These are phyloP conservation scores for Ceriops tagal DNA, from an alignment of 345 rosid genomes.

Conservation along the genomic window DNA sequence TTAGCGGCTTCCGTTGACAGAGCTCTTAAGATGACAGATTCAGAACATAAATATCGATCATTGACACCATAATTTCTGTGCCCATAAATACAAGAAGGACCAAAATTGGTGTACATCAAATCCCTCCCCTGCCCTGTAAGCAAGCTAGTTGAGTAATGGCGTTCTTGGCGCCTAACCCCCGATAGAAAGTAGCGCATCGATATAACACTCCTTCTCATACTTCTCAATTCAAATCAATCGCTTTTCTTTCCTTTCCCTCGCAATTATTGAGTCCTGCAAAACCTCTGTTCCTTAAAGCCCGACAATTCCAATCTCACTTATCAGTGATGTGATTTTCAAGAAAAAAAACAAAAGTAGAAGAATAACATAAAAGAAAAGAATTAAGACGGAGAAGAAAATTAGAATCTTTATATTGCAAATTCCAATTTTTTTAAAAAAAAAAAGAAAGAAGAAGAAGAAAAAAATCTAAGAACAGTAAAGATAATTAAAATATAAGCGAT, in stretches of 20 bases:
- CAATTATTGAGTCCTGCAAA: too few species aligned
- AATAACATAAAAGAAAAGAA: too few species aligned
- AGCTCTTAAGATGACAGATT: conserved; percentile 35
- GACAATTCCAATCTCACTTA: too few species aligned
- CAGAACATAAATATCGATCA: conserved; percentile 19
- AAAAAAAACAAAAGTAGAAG: too few species aligned
- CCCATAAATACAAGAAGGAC: conserved; percentile 14
- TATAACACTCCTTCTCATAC: conserved; percentile 56
- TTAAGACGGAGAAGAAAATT: too few species aligned
- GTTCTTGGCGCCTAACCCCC: conserved; percentile 33
- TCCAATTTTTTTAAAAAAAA: too few species aligned
- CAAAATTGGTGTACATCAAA: conserved; percentile 20
- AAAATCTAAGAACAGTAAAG: too few species aligned
- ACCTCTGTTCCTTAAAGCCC: too few species aligned
- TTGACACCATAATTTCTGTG: conserved; percentile 14
- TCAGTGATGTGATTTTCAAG: too few species aligned
- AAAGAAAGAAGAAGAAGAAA: too few species aligned
- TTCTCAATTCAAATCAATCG: conserved; percentile 18
- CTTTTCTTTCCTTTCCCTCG: not conserved
- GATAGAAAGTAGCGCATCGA: conserved; percentile 39
- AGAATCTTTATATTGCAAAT: too few species aligned
- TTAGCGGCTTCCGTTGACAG: conserved; percentile 47
- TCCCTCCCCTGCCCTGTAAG: conserved; percentile 18
- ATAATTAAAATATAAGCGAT: too few species aligned
- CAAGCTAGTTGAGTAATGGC: conserved; percentile 22